phyloP scores from a whole-genome alignment of 257 asterid genomes.

The Lavandula angustifolia region DNA sequence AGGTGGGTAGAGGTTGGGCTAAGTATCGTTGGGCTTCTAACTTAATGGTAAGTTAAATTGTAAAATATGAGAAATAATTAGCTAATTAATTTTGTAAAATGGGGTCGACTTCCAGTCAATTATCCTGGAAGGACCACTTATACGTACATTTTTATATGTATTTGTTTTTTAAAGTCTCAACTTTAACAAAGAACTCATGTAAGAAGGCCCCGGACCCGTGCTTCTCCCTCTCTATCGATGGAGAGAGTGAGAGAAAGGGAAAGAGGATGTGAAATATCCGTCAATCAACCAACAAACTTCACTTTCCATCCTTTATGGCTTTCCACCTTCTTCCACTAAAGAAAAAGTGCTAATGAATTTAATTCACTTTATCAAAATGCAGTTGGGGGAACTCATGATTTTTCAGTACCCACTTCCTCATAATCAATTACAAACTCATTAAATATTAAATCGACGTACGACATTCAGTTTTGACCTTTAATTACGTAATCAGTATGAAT shows the following conservation, averaged over 20 bases:
- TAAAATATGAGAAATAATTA: too few relatives aligned
- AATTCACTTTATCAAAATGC: constrained; percentile 26
- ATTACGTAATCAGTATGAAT: too few relatives aligned
- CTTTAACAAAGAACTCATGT: neutral
- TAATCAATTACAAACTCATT: neutral
- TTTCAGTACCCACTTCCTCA: neutral
- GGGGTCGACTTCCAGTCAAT: too few relatives aligned
- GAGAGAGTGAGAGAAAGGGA: neutral
- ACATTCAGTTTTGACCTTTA: too few relatives aligned
- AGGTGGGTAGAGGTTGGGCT: too few relatives aligned
- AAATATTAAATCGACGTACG: too few relatives aligned
- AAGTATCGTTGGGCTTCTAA: too few relatives aligned
- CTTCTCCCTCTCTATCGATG: neutral
- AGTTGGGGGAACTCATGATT: constrained; percentile 29
- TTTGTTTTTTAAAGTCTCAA: too few relatives aligned
- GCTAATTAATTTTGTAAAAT: too few relatives aligned
- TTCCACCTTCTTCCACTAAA: constrained; percentile 28
- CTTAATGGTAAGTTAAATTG: too few relatives aligned
- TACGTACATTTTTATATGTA: too few relatives aligned
- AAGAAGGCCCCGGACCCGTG: neutral
- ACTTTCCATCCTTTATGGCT: constrained; percentile 32
- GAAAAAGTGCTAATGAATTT: constrained; percentile 9
- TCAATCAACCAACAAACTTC: constrained; percentile 26
- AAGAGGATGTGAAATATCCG: constrained; percentile 29
- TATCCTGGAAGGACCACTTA: too few relatives aligned